Conservation (phyloP, 2,329 filamentous ascomycete species). For the Rosellinia necatrix region DNA sequence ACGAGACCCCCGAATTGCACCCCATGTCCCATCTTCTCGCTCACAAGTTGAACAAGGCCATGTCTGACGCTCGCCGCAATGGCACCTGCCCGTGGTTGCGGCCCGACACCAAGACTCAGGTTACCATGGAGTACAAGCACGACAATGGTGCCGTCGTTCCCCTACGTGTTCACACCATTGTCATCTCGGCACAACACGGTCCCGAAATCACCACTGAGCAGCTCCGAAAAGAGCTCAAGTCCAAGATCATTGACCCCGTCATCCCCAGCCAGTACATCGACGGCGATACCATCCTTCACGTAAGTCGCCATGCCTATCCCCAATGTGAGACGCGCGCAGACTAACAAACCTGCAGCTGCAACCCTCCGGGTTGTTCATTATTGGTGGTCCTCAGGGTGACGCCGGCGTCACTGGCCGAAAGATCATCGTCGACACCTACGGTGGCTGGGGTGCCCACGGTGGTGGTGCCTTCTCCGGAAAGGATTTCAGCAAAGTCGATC, state of each 20-base stretch:
- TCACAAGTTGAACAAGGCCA: constrained; percentile 96
- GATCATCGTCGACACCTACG: constrained; percentile 99
- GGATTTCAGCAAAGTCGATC: constrained; percentile 99
- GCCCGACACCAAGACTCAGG: constrained; percentile 99
- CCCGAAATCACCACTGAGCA: constrained; percentile 87
- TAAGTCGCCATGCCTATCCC: constrained; percentile 50
- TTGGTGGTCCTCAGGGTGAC: constrained; percentile 98
- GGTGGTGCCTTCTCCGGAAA: constrained; percentile 99
- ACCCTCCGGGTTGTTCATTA: constrained; percentile 98
- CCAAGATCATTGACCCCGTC: constrained; percentile 96
- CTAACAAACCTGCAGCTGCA: constrained; percentile 61
- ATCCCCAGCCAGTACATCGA: constrained; percentile 93
- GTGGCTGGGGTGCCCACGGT: constrained; percentile 99
- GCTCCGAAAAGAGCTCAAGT: constrained; percentile 90
- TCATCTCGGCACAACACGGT: constrained; percentile 94
- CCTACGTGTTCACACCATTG: constrained; percentile 91
- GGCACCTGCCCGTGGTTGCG: constrained; percentile 91
- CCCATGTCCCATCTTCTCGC: constrained; percentile 91
- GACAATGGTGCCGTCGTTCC: constrained; percentile 93
- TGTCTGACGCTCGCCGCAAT: constrained; percentile 86
- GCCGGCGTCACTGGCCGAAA: constrained; percentile 98
- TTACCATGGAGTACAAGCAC: constrained; percentile 98
- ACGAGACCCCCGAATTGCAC: constrained; percentile 97
- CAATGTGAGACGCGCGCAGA: background rate
- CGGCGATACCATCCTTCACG: constrained; percentile 93